phyloP scores from a whole-genome alignment of 345 rosid species.

The Populus tremula region DNA sequence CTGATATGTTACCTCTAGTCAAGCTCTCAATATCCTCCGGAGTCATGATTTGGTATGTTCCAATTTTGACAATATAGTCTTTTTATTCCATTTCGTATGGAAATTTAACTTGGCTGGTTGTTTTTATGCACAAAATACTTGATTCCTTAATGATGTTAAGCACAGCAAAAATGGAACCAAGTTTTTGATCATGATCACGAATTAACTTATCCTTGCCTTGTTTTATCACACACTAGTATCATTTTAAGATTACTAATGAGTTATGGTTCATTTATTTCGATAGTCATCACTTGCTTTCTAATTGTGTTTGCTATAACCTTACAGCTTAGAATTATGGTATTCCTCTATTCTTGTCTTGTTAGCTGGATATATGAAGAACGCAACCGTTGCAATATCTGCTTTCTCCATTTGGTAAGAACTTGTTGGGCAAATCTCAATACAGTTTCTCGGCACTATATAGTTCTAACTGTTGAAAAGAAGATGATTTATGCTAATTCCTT shows the following conservation, averaged over 20 bases:
- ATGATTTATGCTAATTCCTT: no score
- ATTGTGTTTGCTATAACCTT: background rate
- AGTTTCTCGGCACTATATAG: constrained; percentile 44
- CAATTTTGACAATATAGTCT: background rate
- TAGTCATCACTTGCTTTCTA: background rate
- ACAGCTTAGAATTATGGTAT: constrained; percentile 86
- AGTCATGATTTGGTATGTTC: constrained; percentile 53
- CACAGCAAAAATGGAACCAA: no score
- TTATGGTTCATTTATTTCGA: background rate
- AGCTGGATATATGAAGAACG: constrained; percentile 71
- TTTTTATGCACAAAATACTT: no score
- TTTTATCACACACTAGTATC: no score
- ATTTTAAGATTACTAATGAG: no score
- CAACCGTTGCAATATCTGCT: constrained; percentile 60
- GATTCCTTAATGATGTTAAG: no score
- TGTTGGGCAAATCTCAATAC: constrained; percentile 36
- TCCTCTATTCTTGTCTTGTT: constrained; percentile 56
- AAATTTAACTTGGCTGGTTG: no score
- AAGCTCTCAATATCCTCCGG: constrained; percentile 66
- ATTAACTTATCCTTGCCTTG: no score
- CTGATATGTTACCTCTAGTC: constrained; percentile 45
- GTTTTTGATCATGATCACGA: no score
- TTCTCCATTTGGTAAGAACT: constrained; percentile 75
- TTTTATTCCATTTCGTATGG: background rate
- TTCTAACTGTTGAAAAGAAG: no score